Percentiles rank a stretch among this genome's conserved stretches.
Evolutionary conservation across 2,329 filamentous ascomycete species (phyloP).

Genomic region (Alternaria brassicae): DNA sequence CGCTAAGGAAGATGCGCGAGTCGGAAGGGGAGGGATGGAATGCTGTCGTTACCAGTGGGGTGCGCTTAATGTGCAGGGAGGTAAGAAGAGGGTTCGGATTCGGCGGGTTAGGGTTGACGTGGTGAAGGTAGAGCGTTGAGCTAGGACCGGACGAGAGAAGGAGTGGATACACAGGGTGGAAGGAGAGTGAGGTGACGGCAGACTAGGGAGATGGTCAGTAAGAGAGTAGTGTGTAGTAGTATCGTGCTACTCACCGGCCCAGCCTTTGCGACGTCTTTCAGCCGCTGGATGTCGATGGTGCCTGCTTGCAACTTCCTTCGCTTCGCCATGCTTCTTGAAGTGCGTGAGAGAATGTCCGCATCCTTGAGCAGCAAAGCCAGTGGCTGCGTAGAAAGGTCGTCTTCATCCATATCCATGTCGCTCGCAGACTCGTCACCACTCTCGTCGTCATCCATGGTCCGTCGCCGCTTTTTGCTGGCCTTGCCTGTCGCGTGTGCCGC

Average conservation of each 20-base stretch:
- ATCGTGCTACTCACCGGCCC: slow-evolving; percentile 64
- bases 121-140: slow-evolving; percentile 86
- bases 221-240: slow-evolving; percentile 2
- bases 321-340: slow-evolving; percentile 60
- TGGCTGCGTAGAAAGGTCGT: slow-evolving; percentile 71
- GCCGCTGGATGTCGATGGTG: slow-evolving; percentile 86
- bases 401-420: slow-evolving; percentile 59
- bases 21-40: slow-evolving; percentile 74
- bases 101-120: slow-evolving; percentile 77
- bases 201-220: slow-evolving; percentile 54
- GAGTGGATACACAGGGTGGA: slow-evolving; percentile 88
- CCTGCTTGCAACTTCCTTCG: slow-evolving; percentile 81
- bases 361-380: slow-evolving; percentile 81
- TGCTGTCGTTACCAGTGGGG: slow-evolving; percentile 81
- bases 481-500: slow-evolving; percentile 56
- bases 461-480: slow-evolving; percentile 57
- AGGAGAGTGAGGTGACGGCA: slow-evolving; percentile 81
- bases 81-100: slow-evolving; percentile 89
- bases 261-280: slow-evolving; percentile 80
- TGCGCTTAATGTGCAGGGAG: slow-evolving; percentile 83
- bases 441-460: slow-evolving; percentile 50
- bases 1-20: slow-evolving; percentile 85
- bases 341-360: slow-evolving; percentile 68
- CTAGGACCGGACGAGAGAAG: slow-evolving; percentile 88
- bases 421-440: slow-evolving; percentile 62